Base-by-base conservation (phyloP, 352 stramenopile species). In the Paralagenidium karlingii region DNA sequence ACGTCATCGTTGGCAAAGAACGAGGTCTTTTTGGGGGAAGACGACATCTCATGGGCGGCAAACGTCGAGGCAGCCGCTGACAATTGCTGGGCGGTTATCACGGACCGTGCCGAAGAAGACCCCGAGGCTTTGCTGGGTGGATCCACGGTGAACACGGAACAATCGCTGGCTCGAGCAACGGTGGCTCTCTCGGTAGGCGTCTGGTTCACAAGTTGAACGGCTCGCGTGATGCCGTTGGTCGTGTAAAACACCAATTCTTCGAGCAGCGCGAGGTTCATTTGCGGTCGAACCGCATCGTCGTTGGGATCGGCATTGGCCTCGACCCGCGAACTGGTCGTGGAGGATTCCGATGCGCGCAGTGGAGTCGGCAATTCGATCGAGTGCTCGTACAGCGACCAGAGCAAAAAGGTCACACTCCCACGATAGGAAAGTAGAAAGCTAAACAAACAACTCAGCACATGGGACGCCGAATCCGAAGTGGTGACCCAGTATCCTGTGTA, bases 161-260 rank as follows among this genome's bases (percentile, higher is more conserved):
- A 22, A 7, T 36, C 30, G 22, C 16, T 22, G 16, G 30, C 19
- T 16, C 13, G 28, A 16, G 28, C 28, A 33, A 13, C 13, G 13
- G 13, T n/a, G n/a, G n/a, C n/a, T n/a, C n/a, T n/a, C n/a, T n/a
- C n/a, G n/a, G n/a, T n/a, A n/a, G n/a, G n/a, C n/a, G n/a, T n/a
- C 11, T 1, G 38, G 28, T 36, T 55, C 4, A 49, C 47, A 27
- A 65, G 64, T 5, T 55, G 52, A 1, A 82, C 57, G 5, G 76
- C 65, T 21, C 62, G 59, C 1, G 60, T 60, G 47, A 91, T 91
- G 4, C 77, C 78, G 20, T 80, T 50, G 0, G 78, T 91, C 1
- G 78, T 89, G 41, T 76, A 91, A 30, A 66, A 68, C 12, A 91
- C 57, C 8, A 91, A 61, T 29, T 91, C 78, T 19, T 80, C 68